Evolutionary conservation across 1,139 yeast genomes (phyloP).

Genomic region (Yamadazyma blattariae): DNA sequence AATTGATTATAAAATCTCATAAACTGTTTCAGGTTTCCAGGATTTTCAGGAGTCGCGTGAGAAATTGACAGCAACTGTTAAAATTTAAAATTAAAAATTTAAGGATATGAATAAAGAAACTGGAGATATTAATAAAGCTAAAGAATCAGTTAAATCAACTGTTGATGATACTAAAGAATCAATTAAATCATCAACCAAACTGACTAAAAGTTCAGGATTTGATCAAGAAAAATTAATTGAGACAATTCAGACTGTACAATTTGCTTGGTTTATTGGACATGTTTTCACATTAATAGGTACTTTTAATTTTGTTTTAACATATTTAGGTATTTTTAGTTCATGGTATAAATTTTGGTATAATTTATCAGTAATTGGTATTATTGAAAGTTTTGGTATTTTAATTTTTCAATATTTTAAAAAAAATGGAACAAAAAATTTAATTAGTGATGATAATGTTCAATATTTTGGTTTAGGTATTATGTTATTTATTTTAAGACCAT

Average conservation of each 20-base stretch:
- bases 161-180: background rate
- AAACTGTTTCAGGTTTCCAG: too few species aligned
- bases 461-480: conserved; percentile 44
- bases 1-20: too few species aligned
- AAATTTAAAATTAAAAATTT: background rate
- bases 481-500: conserved; percentile 34
- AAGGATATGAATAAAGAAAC: background rate
- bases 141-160: background rate
- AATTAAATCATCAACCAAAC: background rate
- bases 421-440: conserved; percentile 23
- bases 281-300: conserved; percentile 57
- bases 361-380: conserved; percentile 59
- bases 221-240: conserved; percentile 1
- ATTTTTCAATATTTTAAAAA: conserved; percentile 51
- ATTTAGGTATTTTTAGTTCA: conserved; percentile 20
- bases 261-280: conserved; percentile 73
- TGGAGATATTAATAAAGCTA: background rate
- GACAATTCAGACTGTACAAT: conserved; percentile 41
- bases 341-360: conserved; percentile 51
- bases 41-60: background rate
- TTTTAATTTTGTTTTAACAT: conserved; percentile 53
- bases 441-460: conserved; percentile 49
- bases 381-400: conserved; percentile 76
- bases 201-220: background rate
- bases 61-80: background rate